Base-by-base conservation (phyloP, 2,329 filamentous ascomycete genomes). In the Furcasterigmium sp. region DNA sequence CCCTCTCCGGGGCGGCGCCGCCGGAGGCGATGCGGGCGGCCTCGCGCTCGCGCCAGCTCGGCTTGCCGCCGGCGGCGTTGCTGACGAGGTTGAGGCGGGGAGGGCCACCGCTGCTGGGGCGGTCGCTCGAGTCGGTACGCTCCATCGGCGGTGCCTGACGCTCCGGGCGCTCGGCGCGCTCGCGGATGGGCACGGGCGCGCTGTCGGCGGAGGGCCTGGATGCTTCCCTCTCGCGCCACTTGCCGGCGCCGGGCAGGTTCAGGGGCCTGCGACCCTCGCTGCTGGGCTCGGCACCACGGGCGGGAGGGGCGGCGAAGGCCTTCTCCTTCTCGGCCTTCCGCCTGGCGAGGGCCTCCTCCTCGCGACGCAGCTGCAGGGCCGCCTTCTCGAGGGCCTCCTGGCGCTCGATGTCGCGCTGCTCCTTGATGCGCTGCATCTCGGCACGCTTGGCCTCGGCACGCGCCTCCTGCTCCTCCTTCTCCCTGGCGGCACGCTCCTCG, bases 311-410 rank as follows among this genome's bases (percentile, higher is more conserved):
- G 35, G 53, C 54, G 44, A 60, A 58, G 37, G 47, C 53, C 53
- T 68, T 69, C 56, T 77, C 78, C 66, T 80, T 87, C 63, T 80
- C 80, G 46, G 76, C 83, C 57, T 75, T 80, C 63, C 78, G 80
- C 55, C 85, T 81, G 52, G 85, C 85, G 66, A 91, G 81, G 14
- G 89, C 91, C 64, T 95, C 91, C 56, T 93, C 90, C 64, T 95
- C 91, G 62, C 87, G 83, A 59, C 89, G 80, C 55, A 80, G 82
- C 68, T 96, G 91, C 53, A 80, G 68, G 11, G 80, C 80, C 38
- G 74, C 77, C 64, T 76, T 78, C 68, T 84, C 80, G 49, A 77
- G 60, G 47, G 70, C 67, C 63, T 90, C 85, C 65, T 94, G 76
- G 44, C 79, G 76, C 64, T 85, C 80, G 61, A 73, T 72, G 51